Evolutionary conservation across 768 basidiomycete species (phyloP).

Genomic region (Termitomyces sp.): DNA sequence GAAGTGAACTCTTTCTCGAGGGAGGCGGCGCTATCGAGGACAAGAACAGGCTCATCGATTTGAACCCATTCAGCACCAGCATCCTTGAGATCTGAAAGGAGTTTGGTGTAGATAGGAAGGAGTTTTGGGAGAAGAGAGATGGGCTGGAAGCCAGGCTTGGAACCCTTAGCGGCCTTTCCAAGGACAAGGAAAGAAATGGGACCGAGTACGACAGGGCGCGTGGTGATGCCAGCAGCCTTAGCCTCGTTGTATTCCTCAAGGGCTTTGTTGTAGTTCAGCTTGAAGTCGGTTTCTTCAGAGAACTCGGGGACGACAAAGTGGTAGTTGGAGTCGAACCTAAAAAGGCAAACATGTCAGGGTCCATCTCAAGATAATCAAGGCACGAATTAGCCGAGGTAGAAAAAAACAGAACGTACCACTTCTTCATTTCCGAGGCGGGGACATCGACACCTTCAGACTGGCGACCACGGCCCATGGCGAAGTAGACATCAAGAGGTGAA

Average conservation of each 20-base stretch:
- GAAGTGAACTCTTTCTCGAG: slow-evolving; percentile 76
- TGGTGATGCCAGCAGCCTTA: slow-evolving; percentile 79
- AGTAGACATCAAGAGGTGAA: slow-evolving; percentile 90
- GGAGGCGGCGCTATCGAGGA: slow-evolving; percentile 76
- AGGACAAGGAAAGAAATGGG: slow-evolving; percentile 94
- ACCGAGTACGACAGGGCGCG: slow-evolving; percentile 94
- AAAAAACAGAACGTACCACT: slow-evolving; percentile 65
- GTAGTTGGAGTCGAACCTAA: slow-evolving; percentile 97
- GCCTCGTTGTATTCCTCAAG: slow-evolving; percentile 95
- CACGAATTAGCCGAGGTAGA: slow-evolving; percentile 3
- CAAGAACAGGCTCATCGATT: slow-evolving; percentile 95
- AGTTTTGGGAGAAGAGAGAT: slow-evolving; percentile 87
- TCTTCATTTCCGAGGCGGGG: slow-evolving; percentile 98
- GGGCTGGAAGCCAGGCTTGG: slow-evolving; percentile 80
- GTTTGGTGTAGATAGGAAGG: slow-evolving; percentile 86
- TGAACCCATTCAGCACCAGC: slow-evolving; percentile 95
- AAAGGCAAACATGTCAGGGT: slow-evolving; percentile 6
- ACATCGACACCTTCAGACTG: slow-evolving; percentile 94
- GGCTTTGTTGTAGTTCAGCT: slow-evolving; percentile 93
- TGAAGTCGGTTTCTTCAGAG: slow-evolving; percentile 86
- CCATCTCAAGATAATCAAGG: slow-evolving; percentile 1
- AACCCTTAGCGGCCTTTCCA: slow-evolving; percentile 86
- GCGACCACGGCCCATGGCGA: slow-evolving; percentile 98
- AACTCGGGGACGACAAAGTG: slow-evolving; percentile 98
- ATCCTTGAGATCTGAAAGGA: slow-evolving; percentile 85